phyloP scores from a whole-genome alignment of 441 rosid genomes.

The Pelargonium cotyledonis region DNA sequence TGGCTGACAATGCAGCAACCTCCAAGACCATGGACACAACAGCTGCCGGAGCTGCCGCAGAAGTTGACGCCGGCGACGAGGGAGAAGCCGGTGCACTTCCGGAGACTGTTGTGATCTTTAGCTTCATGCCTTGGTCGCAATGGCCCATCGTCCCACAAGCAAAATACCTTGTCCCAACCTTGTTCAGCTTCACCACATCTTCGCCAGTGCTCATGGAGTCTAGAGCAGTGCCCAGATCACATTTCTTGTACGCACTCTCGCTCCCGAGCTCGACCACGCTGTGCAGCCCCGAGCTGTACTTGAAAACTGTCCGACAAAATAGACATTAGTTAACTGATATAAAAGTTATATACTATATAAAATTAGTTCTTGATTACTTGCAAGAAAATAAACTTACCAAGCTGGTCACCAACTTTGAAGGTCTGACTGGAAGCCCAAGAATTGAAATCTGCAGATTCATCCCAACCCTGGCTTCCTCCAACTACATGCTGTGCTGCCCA shows the following conservation, averaged over 20 bases:
- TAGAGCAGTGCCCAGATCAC: constrained; percentile 58
- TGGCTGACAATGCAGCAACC: constrained; percentile 1
- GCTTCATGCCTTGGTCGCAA: constrained; percentile 80
- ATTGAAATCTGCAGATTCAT: constrained; percentile 56
- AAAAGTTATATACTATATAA: too few relatives aligned
- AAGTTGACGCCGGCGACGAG: constrained; percentile 5
- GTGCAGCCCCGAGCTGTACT: constrained; percentile 67
- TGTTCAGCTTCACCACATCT: constrained; percentile 59
- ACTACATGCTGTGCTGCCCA: constrained; percentile 53
- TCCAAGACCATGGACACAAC: constrained; percentile 17
- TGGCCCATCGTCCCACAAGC: constrained; percentile 82
- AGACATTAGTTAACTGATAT: background rate
- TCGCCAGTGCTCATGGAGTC: constrained; percentile 59
- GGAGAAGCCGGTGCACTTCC: constrained; percentile 38
- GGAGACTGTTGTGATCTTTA: constrained; percentile 52
- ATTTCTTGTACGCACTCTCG: constrained; percentile 66
- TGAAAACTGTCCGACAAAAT: constrained; percentile 47
- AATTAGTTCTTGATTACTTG: background rate
- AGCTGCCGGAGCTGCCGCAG: constrained; percentile 20
- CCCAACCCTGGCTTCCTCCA: constrained; percentile 94
- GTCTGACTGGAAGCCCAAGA: constrained; percentile 63
- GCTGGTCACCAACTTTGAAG: constrained; percentile 79
- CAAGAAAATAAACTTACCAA: constrained; percentile 33
- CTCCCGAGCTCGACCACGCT: constrained; percentile 70
- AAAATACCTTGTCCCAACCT: constrained; percentile 70